Conservation (phyloP, 257 asterid species). For the Knoxia roxburghii region DNA sequence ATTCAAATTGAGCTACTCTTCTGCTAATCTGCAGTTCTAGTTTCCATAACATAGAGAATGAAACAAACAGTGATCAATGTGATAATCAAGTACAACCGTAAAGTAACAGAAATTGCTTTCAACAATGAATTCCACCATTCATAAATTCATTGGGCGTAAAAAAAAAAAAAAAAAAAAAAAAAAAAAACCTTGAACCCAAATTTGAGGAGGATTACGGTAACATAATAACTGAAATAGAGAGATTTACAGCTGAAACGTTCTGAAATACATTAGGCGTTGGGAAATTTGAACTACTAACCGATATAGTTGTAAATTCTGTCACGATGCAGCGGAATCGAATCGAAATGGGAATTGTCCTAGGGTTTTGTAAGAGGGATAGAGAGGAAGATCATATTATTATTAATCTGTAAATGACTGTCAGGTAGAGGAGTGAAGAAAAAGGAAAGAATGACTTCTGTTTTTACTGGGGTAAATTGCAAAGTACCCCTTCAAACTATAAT, state of each 20-base stretch:
- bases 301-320: background rate
- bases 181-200: background rate
- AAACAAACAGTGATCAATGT: background rate
- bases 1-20: background rate
- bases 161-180: background rate
- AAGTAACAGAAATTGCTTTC: background rate
- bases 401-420: background rate
- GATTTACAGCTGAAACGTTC: background rate
- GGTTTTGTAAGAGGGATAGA: constrained; percentile 3
- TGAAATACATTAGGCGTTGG: background rate
- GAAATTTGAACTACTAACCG: background rate
- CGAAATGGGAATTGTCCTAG: constrained; percentile 1
- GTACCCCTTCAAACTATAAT: no score
- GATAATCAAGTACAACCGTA: no score
- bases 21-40: background rate
- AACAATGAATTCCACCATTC: background rate
- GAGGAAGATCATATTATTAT: background rate
- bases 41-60: background rate
- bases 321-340: background rate
- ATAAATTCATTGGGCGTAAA: background rate
- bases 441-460: no score
- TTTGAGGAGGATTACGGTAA: background rate
- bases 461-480: no score
- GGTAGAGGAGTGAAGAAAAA: background rate
- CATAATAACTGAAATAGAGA: background rate